These are phyloP conservation scores for Axilococcus clingmanii DNA, from an alignment of 139 green algal genomes.

Conservation along the genomic window DNA sequence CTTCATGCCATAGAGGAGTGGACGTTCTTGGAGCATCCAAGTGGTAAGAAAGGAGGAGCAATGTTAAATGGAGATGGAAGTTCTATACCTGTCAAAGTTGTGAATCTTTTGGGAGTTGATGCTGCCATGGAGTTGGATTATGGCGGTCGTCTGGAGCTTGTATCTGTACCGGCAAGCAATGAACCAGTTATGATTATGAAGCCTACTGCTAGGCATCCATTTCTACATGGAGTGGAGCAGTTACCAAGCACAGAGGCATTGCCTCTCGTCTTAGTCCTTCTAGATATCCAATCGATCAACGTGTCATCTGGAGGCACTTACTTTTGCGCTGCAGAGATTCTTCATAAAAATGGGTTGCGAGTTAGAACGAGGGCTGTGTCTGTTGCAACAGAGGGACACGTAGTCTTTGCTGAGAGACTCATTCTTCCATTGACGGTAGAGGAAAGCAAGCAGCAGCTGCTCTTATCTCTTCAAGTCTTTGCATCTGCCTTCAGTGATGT, in stretches of 20 bases:
- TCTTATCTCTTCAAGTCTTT: no score
- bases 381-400: conserved; percentile 3
- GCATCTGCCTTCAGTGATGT: no score
- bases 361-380: neutral
- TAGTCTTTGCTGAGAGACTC: conserved; percentile 1
- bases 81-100: conserved; percentile 18
- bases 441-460: neutral
- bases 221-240: no score
- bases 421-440: conserved; percentile 1
- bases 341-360: no score
- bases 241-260: no score
- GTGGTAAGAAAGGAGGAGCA: neutral
- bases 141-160: conserved; percentile 39
- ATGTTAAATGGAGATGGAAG: neutral
- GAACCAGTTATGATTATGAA: no score
- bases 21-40: neutral
- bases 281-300: no score
- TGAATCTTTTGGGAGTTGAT: conserved; percentile 50
- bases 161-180: no score
- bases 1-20: conserved; percentile 23
- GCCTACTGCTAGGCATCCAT: no score
- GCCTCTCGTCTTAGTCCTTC: no score
- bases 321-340: no score
- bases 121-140: conserved; percentile 57
- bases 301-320: no score